These are phyloP conservation scores for Xylaria curta DNA, from an alignment of 495 filamentous ascomycete species.

Conservation along the genomic window DNA sequence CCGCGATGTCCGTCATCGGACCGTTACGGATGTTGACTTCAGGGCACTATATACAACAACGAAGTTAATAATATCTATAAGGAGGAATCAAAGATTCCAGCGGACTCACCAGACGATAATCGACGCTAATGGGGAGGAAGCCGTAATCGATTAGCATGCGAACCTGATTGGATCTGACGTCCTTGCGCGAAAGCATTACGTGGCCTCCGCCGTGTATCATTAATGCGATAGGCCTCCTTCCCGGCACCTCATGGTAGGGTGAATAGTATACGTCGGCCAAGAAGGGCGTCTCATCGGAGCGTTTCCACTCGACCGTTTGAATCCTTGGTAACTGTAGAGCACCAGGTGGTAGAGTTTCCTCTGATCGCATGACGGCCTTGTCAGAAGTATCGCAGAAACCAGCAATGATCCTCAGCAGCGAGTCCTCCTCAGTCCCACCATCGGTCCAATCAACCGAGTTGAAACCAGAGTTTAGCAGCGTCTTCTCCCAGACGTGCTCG, in stretches of 20 bases:
- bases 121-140: constrained; percentile 60
- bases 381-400: too few species aligned
- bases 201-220: constrained; percentile 66
- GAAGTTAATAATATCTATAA: too few species aligned
- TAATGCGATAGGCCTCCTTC: constrained; percentile 45
- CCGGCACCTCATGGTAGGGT: not conserved
- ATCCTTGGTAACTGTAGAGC: too few species aligned
- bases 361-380: too few species aligned
- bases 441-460: constrained; percentile 54
- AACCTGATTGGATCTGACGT: constrained; percentile 52
- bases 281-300: not conserved
- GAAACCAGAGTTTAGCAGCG: constrained; percentile 52
- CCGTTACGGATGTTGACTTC: constrained; percentile 57
- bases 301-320: too few species aligned
- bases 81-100: too few species aligned
- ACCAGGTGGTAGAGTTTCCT: too few species aligned
- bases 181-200: constrained; percentile 53
- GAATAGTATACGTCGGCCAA: not conserved
- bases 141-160: constrained; percentile 44
- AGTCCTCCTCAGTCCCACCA: constrained; percentile 25
- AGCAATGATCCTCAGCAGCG: not conserved
- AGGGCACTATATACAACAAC: constrained; percentile 44
- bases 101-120: constrained; percentile 53
- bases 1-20: constrained; percentile 56
- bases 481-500: constrained; percentile 45